Evolutionary conservation across 768 basidiomycete genomes (phyloP).

Genomic region (Trametes punicea): DNA sequence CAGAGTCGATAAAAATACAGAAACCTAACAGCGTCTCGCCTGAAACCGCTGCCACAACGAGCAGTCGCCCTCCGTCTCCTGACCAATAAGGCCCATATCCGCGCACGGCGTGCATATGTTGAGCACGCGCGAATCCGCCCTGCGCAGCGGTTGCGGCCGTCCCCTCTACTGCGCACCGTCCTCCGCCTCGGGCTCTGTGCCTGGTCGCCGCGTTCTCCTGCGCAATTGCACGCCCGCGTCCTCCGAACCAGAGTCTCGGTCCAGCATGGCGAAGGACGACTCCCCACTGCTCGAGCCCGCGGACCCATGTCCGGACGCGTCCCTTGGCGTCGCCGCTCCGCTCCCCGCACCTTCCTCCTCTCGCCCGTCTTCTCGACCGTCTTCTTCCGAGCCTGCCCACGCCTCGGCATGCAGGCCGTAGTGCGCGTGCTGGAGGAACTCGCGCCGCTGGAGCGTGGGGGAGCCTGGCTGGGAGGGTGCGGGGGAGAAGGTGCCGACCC

Average conservation of each 20-base stretch:
- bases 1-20: slow-evolving; percentile 22
- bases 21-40: slow-evolving; percentile 5
- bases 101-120: neutral
- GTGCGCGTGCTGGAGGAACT: slow-evolving; percentile 15
- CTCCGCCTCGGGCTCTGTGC: slow-evolving; percentile 10
- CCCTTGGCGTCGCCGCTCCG: slow-evolving; percentile 11
- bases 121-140: neutral
- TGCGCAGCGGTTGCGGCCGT: neutral
- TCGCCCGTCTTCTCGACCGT: neutral
- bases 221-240: slow-evolving; percentile 23
- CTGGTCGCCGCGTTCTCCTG: slow-evolving; percentile 19
- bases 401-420: slow-evolving; percentile 11
- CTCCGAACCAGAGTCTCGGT: slow-evolving; percentile 26
- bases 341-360: slow-evolving; percentile 1
- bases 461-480: slow-evolving; percentile 64
- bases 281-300: slow-evolving; percentile 24
- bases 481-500: slow-evolving; percentile 73
- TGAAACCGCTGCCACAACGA: slow-evolving; percentile 16
- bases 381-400: slow-evolving; percentile 11
- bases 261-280: slow-evolving; percentile 26
- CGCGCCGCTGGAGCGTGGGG: slow-evolving; percentile 41
- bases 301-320: slow-evolving; percentile 12
- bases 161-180: slow-evolving; percentile 9
- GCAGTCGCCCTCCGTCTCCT: slow-evolving; percentile 13
- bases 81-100: neutral